A percentile compares a stretch with the other conserved stretches of the same genome.
These are phyloP conservation scores for Brassica carinata DNA, from an alignment of 345 rosid genomes.

Conservation along the genomic window DNA sequence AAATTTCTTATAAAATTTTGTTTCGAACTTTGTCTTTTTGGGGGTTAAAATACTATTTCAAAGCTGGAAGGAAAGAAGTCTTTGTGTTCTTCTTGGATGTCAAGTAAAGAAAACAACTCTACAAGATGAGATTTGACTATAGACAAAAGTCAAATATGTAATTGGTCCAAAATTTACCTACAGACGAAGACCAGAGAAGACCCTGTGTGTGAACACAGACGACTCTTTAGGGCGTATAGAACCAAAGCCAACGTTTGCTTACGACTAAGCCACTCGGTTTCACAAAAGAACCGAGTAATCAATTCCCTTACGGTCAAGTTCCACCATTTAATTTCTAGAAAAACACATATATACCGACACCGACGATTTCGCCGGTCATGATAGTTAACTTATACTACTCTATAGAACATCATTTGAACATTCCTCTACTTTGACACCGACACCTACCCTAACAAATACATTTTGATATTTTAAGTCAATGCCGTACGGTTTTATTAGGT, in stretches of 20 bases:
- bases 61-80: not conserved
- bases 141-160: not conserved
- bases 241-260: not conserved
- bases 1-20: not conserved
- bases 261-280: not conserved
- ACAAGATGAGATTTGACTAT: not conserved
- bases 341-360: not conserved
- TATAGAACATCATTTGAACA: constrained; percentile 14
- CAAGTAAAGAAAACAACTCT: not conserved
- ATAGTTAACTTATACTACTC: constrained; percentile 1
- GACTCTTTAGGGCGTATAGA: not conserved
- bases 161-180: not conserved
- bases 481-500: constrained; percentile 21
- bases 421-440: constrained; percentile 5
- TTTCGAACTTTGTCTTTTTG: not conserved
- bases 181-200: not conserved
- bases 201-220: not conserved
- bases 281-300: not conserved
- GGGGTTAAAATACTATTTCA: not conserved
- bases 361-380: constrained; percentile 16
- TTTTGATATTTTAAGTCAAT: not conserved
- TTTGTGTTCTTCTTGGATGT: not conserved
- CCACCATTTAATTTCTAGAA: not conserved
- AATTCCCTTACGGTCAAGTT: not conserved
- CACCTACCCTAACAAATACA: constrained; percentile 11